phyloP scores from a whole-genome alignment of 768 basidiomycete species.

The Psilocybe sp. region DNA sequence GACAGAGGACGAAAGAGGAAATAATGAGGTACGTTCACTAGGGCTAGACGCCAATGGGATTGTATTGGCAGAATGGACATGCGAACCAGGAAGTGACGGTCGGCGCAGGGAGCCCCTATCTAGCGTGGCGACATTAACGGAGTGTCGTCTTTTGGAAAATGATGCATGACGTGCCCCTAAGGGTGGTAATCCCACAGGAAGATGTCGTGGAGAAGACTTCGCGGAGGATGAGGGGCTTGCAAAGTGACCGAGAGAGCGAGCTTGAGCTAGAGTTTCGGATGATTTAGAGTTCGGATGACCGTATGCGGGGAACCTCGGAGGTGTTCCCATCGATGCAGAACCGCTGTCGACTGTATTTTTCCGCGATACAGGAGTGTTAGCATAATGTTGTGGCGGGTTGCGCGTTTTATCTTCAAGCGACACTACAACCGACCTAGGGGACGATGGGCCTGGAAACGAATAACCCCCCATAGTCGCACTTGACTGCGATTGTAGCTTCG shows the following conservation, averaged over 20 bases:
- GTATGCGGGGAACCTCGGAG: too few relatives aligned
- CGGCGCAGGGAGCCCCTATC: constrained; percentile 41
- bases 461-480: constrained; percentile 13
- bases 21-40: constrained; percentile 10
- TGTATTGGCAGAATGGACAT: too few relatives aligned
- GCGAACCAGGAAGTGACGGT: constrained; percentile 35
- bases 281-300: too few relatives aligned
- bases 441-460: constrained; percentile 11
- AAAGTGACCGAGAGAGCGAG: background rate
- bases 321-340: background rate
- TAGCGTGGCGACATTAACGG: constrained; percentile 29
- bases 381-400: constrained; percentile 17
- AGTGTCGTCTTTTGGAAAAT: constrained; percentile 35
- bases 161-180: constrained; percentile 39
- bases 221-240: constrained; percentile 47
- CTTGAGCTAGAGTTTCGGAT: too few relatives aligned
- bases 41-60: too few relatives aligned
- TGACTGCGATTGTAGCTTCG: constrained; percentile 12
- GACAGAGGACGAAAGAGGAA: constrained; percentile 16
- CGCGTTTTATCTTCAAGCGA: constrained; percentile 9
- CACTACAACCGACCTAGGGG: background rate
- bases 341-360: constrained; percentile 1
- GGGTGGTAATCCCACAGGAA: constrained; percentile 40
- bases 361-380: constrained; percentile 12
- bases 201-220: constrained; percentile 53